Evolutionary conservation across 2,329 filamentous ascomycete species (phyloP), one percentile per base, ranked within the genome.

Genomic region (Albifimbria verrucaria): DNA sequence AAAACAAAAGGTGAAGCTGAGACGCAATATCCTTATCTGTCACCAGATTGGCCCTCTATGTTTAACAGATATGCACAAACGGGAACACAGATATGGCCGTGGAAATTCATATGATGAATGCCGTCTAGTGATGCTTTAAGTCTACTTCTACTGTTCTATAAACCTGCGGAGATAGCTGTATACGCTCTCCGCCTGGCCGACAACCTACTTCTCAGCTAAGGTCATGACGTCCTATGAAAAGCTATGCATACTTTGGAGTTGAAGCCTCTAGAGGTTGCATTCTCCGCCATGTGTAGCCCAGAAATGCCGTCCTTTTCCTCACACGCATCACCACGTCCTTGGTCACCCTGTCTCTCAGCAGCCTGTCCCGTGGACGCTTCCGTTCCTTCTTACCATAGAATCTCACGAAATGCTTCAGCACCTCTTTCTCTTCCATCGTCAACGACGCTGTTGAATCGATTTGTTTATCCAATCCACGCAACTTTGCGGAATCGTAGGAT

Each of bases 261-360:
- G 58, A 54, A 48, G 68, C 72, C 3, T 67, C 65, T 10, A 62
- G 62, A 1, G 69, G 68, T 36, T 68, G 64, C 65, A 70, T 70
- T 54, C 85, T 76, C 12, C 85, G 82, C 77, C 94, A 97, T 2
- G 89, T 90, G 67, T 99, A 99, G 1, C 93, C 93, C 56, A 95
- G 72, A 69, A 97, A 97, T 0, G 91, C 92, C 23, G 83, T 88
- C 66, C 81, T 82, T 71, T 93, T 96, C 54, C 94, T 82, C 58
- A 94, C 80, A 59, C 90, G 85, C 69, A 97, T 75, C n/a, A 88
- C 91, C 17, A 79, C 76, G 41, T 77, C 79, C 41, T 84, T 87
- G 7, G 87, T 80, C 9, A 76, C 72, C 23, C 78, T 79, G 68
- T 97, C 93, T 43, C 93, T 80, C 24, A 97, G 74, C 53, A 97